Conservation (phyloP, 768 basidiomycete species). For the Kwoniella sp. region DNA sequence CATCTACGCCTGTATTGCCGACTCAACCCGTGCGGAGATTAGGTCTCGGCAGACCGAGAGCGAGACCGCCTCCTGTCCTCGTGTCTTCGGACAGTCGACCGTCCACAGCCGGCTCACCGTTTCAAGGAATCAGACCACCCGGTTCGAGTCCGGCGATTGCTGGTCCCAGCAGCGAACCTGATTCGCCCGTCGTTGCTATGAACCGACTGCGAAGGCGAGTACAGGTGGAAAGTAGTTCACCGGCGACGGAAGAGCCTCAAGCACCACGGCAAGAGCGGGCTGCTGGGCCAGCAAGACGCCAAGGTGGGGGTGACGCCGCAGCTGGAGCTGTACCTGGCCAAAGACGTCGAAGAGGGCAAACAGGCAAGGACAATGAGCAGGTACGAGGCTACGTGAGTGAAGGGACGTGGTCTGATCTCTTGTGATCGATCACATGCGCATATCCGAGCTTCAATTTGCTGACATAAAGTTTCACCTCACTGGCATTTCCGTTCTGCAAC, state of each 20-base stretch:
- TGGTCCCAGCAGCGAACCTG: conserved; percentile 10
- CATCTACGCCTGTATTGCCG: neutral
- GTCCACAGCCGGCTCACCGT: neutral
- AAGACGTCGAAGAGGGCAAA: neutral
- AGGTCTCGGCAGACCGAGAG: conserved; percentile 23
- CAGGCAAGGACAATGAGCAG: conserved; percentile 5
- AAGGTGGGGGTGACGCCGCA: too few species aligned
- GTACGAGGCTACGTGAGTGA: conserved; percentile 20
- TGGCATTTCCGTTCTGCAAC: neutral
- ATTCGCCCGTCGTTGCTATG: conserved; percentile 21
- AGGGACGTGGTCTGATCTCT: neutral
- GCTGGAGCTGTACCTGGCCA: too few species aligned
- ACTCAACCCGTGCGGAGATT: conserved; percentile 37
- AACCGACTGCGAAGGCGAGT: conserved; percentile 7
- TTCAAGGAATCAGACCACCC: neutral
- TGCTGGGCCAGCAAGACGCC: too few species aligned
- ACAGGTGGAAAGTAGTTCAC: conserved; percentile 16
- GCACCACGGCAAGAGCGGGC: neutral
- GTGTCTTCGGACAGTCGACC: conserved; percentile 21
- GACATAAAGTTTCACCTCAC: too few species aligned
- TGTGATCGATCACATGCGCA: neutral
- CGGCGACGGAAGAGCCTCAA: conserved; percentile 3
- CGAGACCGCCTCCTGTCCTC: conserved; percentile 8
- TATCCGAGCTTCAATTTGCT: too few species aligned
- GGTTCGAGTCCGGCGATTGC: neutral